Percentiles rank a stretch among this genome's conserved stretches.
Evolutionary conservation across 1,139 yeast genomes (phyloP).

Genomic region (Hemisphaericaspora lyxosophila): DNA sequence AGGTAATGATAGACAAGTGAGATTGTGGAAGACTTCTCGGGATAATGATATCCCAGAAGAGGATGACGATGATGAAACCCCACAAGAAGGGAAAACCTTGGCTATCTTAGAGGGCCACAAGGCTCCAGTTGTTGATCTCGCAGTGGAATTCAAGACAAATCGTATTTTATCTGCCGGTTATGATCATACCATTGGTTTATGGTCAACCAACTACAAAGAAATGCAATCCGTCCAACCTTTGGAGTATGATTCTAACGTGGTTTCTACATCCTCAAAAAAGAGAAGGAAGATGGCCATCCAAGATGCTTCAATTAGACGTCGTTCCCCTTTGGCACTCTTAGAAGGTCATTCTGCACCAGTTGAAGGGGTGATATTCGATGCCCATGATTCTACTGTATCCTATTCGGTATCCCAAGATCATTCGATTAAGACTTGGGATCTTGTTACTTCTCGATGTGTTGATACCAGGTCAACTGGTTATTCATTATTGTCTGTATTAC

Average conservation of each 20-base stretch:
- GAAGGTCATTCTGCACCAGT: conserved; percentile 87
- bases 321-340: conserved; percentile 75
- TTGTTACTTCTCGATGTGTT: conserved; percentile 76
- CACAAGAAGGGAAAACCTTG: conserved; percentile 71
- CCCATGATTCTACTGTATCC: conserved; percentile 71
- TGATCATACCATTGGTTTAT: conserved; percentile 77
- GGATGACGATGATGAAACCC: conserved; percentile 40
- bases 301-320: conserved; percentile 74
- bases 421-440: conserved; percentile 93
- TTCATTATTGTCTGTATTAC: conserved; percentile 74
- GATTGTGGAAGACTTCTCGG: conserved; percentile 80
- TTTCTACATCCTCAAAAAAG: conserved; percentile 82
- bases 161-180: conserved; percentile 82
- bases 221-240: conserved; percentile 74
- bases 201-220: conserved; percentile 86
- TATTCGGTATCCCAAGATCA: conserved; percentile 97
- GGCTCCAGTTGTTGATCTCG: conserved; percentile 80
- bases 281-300: conserved; percentile 80
- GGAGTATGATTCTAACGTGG: conserved; percentile 46
- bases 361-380: conserved; percentile 77
- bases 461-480: conserved; percentile 90
- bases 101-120: conserved; percentile 88
- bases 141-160: conserved; percentile 50
- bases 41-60: conserved; percentile 34
- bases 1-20: conserved; percentile 84